Evolutionary conservation across 768 basidiomycete genomes (phyloP).

Genomic region (Russula emetica): DNA sequence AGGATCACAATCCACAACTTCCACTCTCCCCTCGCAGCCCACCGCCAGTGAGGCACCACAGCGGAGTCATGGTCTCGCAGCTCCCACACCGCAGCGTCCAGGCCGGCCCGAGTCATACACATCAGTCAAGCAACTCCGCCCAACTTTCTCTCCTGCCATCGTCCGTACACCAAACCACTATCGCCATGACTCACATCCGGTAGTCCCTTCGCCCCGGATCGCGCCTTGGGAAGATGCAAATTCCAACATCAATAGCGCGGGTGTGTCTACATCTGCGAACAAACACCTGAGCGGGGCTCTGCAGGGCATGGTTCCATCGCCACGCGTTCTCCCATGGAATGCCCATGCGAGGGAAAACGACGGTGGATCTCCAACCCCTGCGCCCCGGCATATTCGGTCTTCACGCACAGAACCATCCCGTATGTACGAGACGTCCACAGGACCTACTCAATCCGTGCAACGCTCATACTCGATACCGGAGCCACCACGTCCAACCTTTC

Average conservation of each 20-base stretch:
- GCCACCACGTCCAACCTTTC: not conserved
- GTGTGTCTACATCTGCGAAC: constrained; percentile 13
- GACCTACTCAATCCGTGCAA: constrained; percentile 5
- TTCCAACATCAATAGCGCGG: constrained; percentile 1
- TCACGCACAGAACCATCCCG: constrained; percentile 11
- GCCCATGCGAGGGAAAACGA: constrained; percentile 9
- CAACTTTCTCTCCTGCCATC: constrained; percentile 67
- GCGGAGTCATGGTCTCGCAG: constrained; percentile 24
- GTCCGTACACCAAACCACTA: constrained; percentile 68
- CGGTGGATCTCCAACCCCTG: constrained; percentile 17
- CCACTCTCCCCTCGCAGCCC: constrained; percentile 7
- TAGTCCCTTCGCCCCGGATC: constrained; percentile 27
- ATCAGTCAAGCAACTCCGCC: constrained; percentile 48
- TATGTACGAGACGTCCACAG: constrained; percentile 7
- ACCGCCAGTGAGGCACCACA: not conserved
- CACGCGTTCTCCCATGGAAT: constrained; percentile 20
- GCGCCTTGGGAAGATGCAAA: constrained; percentile 5
- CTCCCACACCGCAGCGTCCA: constrained; percentile 28
- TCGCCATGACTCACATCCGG: constrained; percentile 25
- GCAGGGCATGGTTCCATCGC: constrained; percentile 9
- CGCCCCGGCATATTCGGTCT: constrained; percentile 13
- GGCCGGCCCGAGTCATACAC: constrained; percentile 45
- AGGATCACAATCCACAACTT: not conserved
- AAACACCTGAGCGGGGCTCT: constrained; percentile 1
- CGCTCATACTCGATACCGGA: constrained; percentile 25